Conservation (phyloP, 2,329 filamentous ascomycete species). For the Monilinia fructicola region DNA sequence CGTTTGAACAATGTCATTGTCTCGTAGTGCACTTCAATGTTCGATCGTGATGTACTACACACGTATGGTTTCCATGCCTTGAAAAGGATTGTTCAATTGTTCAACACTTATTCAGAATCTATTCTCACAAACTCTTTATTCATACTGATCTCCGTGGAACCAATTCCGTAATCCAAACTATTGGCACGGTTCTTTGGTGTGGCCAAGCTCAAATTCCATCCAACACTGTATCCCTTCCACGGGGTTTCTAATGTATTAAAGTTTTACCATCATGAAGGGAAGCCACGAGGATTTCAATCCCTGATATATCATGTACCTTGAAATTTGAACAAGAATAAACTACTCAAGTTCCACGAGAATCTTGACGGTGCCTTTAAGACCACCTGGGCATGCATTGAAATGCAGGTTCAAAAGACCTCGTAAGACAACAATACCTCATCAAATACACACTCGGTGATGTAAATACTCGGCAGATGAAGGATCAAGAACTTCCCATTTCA, state of each 20-base stretch:
- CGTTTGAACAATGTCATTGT: neutral
- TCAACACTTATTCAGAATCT: neutral
- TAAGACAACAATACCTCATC: too few species aligned
- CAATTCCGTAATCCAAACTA: neutral
- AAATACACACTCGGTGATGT: too few species aligned
- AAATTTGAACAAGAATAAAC: neutral
- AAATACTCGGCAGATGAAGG: too few species aligned
- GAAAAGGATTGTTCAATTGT: neutral
- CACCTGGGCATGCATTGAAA: too few species aligned
- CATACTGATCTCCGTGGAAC: neutral
- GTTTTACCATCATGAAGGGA: neutral
- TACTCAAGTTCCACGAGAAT: neutral
- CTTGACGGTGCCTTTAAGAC: too few species aligned
- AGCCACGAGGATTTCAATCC: neutral
- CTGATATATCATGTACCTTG: neutral
- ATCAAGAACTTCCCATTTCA: too few species aligned
- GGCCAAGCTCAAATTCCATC: too few species aligned
- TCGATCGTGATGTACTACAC: neutral
- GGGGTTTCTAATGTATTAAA: neutral
- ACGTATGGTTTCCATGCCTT: neutral
- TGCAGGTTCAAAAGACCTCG: too few species aligned
- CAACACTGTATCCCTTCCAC: neutral
- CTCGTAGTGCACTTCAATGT: neutral
- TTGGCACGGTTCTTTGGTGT: neutral
- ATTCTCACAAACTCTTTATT: too few species aligned